These are phyloP conservation scores for Rhodomyrtus psidioides DNA, from an alignment of 441 rosid species.

Conservation along the genomic window DNA sequence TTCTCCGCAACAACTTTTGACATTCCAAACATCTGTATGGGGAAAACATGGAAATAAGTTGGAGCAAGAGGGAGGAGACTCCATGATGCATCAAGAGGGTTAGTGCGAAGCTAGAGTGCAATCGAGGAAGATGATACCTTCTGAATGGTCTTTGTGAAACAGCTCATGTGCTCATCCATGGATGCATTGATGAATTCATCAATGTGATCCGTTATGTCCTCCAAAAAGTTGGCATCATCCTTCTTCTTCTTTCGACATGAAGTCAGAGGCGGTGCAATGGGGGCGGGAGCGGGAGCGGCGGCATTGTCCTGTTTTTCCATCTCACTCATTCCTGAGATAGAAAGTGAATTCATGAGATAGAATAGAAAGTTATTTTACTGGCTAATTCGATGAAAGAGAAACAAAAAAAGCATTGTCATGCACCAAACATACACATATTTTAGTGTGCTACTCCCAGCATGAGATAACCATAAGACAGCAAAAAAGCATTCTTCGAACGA, in stretches of 20 bases:
- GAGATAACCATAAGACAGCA: not conserved
- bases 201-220: conserved; percentile 73
- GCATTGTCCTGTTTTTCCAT: not conserved
- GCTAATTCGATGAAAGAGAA: not conserved
- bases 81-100: not conserved
- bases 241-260: conserved; percentile 74
- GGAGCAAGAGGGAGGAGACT: not conserved
- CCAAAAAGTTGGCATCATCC: conserved; percentile 64
- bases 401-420: not conserved
- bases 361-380: not conserved
- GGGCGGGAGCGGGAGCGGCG: accelerated
- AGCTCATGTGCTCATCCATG: conserved; percentile 79
- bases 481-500: not conserved
- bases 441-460: not conserved
- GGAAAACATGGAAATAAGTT: not conserved
- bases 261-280: conserved; percentile 10
- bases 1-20: conserved; percentile 51
- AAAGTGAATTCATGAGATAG: not conserved
- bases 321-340: not conserved
- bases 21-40: conserved; percentile 56
- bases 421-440: not conserved
- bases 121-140: conserved; percentile 33
- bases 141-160: conserved; percentile 64
- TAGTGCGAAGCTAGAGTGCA: not conserved
- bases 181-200: conserved; percentile 81